A percentile compares a stretch with the other conserved stretches of the same genome.
Conservation (phyloP, 768 basidiomycete genomes). For the Coprinellus micaceus region DNA sequence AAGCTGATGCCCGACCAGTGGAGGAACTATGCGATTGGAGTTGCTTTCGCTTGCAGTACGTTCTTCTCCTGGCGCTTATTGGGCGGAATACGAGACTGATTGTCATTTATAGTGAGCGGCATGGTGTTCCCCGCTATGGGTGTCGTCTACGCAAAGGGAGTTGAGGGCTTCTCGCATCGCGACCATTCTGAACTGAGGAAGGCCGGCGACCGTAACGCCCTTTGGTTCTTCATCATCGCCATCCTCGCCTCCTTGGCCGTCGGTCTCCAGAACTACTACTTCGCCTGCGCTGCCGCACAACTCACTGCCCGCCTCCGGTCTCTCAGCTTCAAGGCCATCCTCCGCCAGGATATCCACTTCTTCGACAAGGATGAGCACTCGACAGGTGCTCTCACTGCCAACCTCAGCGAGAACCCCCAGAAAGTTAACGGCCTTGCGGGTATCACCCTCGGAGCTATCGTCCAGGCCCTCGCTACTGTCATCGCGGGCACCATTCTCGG, state of each 20-base stretch:
- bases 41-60: slow-evolving; percentile 39
- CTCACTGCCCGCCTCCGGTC: slow-evolving; percentile 64
- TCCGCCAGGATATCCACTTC: slow-evolving; percentile 83
- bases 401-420: slow-evolving; percentile 72
- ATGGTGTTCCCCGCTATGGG: slow-evolving; percentile 61
- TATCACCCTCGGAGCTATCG: slow-evolving; percentile 73
- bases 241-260: slow-evolving; percentile 54
- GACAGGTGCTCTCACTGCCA: slow-evolving; percentile 71
- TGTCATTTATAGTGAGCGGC: slow-evolving; percentile 36
- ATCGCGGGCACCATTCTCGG: slow-evolving; percentile 66
- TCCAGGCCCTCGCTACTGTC: slow-evolving; percentile 63
- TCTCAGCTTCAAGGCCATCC: slow-evolving; percentile 63
- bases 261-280: slow-evolving; percentile 59
- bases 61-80: not conserved
- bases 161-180: slow-evolving; percentile 43
- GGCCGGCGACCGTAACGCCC: slow-evolving; percentile 58
- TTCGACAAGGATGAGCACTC: slow-evolving; percentile 80
- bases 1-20: slow-evolving; percentile 49
- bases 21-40: slow-evolving; percentile 49
- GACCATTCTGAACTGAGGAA: slow-evolving; percentile 34
- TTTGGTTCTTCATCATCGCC: slow-evolving; percentile 72
- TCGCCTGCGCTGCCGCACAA: slow-evolving; percentile 58
- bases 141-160: slow-evolving; percentile 54
- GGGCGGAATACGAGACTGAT: not conserved
- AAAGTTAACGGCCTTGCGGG: slow-evolving; percentile 80